A percentile compares a stretch with the other conserved stretches of the same genome.
Conservation (phyloP, 192 early-diverging fungal species). For the Backusella australiensis region DNA sequence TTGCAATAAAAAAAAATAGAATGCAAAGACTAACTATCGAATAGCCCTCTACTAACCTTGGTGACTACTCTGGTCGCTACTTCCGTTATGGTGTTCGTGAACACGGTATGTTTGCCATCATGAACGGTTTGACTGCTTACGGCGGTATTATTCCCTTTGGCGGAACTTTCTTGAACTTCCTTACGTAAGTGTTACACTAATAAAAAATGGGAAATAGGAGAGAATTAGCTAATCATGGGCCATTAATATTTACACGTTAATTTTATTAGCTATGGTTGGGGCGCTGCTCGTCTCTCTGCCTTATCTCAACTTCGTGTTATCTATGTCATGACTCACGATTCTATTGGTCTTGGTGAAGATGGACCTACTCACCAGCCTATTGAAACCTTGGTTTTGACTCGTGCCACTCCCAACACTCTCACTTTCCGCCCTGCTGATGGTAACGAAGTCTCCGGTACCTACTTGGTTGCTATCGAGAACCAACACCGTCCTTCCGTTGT, state of each 20-base stretch:
- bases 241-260: neutral
- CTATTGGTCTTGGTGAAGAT: constrained; percentile 97
- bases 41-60: constrained; percentile 57
- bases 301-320: constrained; percentile 87
- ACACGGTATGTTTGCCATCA: constrained; percentile 93
- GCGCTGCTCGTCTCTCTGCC: constrained; percentile 87
- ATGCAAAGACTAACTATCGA: neutral
- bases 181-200: constrained; percentile 54
- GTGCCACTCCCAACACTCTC: constrained; percentile 88
- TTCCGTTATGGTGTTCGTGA: constrained; percentile 97
- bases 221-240: neutral
- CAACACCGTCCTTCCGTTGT: constrained; percentile 75
- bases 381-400: constrained; percentile 86
- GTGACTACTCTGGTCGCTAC: constrained; percentile 85
- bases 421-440: constrained; percentile 93
- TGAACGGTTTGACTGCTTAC: constrained; percentile 89
- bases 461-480: constrained; percentile 75
- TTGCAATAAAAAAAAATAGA: neutral
- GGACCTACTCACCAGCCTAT: constrained; percentile 99
- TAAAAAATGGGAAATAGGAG: constrained; percentile 6
- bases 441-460: constrained; percentile 91
- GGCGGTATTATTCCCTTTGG: constrained; percentile 85
- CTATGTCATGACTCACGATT: constrained; percentile 99
- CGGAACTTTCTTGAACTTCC: constrained; percentile 93
- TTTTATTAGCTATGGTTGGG: constrained; percentile 62